Evolutionary conservation across 768 basidiomycete genomes (phyloP).

Genomic region (Rossbeevera mucosa): DNA sequence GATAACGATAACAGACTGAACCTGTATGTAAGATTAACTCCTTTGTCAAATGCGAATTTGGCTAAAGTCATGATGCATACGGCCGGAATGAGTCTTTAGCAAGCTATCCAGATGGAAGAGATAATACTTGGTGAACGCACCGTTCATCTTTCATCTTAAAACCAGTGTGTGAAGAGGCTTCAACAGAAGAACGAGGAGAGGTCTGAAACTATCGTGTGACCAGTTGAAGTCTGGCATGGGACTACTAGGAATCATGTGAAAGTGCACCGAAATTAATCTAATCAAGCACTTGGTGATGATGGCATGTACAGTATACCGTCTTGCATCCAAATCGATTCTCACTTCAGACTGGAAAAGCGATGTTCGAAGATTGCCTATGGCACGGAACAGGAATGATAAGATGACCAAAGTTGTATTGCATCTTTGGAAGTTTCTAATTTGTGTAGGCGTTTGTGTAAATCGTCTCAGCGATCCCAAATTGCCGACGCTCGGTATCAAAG

Average conservation of each 20-base stretch:
- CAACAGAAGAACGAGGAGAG: not conserved
- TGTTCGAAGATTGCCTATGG: too few species aligned
- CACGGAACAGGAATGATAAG: too few species aligned
- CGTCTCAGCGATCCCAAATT: conserved; percentile 40
- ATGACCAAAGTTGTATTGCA: too few species aligned
- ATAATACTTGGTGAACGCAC: not conserved
- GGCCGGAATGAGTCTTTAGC: not conserved
- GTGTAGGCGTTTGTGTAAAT: conserved; percentile 8
- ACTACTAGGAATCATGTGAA: too few species aligned
- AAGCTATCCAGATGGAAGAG: not conserved
- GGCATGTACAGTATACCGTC: too few species aligned
- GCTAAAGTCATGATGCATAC: not conserved
- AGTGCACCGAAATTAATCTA: too few species aligned
- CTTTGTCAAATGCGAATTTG: not conserved
- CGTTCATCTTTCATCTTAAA: not conserved
- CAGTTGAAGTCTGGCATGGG: too few species aligned
- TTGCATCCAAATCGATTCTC: too few species aligned
- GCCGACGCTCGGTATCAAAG: conserved; percentile 35
- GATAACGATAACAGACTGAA: not conserved
- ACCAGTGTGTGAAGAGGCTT: not conserved
- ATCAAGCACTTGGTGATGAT: too few species aligned
- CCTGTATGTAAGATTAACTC: not conserved
- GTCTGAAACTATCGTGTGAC: too few species aligned
- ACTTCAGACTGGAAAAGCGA: too few species aligned
- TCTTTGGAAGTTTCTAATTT: not conserved